phyloP scores from a whole-genome alignment of 2,329 filamentous ascomycete species.

The Basipetospora chlamydospora region DNA sequence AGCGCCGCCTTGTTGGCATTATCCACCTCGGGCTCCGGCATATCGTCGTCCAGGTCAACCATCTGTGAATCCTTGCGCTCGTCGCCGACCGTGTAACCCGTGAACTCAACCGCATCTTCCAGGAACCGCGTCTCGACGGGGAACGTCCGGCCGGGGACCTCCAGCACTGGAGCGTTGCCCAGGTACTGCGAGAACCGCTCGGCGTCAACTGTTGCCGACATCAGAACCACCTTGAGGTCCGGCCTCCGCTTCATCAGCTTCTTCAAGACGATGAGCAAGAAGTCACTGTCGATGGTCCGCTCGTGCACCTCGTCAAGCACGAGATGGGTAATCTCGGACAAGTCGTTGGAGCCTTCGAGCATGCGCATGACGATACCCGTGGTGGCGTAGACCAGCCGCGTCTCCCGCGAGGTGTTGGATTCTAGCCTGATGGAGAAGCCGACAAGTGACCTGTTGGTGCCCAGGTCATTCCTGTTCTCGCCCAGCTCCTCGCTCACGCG shows the following conservation, averaged over 20 bases:
- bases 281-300: constrained; percentile 90
- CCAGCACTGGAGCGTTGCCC: constrained; percentile 69
- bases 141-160: constrained; percentile 85
- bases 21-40: constrained; percentile 32
- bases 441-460: constrained; percentile 69
- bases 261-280: constrained; percentile 81
- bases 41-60: constrained; percentile 50
- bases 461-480: constrained; percentile 67
- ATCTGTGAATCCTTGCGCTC: constrained; percentile 22
- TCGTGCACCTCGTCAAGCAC: constrained; percentile 98
- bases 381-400: constrained; percentile 78
- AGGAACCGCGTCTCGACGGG: constrained; percentile 79
- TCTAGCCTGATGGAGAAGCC: constrained; percentile 92
- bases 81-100: constrained; percentile 51
- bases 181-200: constrained; percentile 84
- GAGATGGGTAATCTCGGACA: constrained; percentile 82
- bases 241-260: constrained; percentile 62
- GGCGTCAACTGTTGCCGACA: constrained; percentile 95
- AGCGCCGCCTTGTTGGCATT: constrained; percentile 29
- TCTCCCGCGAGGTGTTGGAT: constrained; percentile 68
- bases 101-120: constrained; percentile 84
- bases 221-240: constrained; percentile 83
- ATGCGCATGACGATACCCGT: constrained; percentile 93
- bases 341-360: constrained; percentile 76
- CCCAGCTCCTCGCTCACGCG: constrained; percentile 92